Conservation (phyloP, 2,329 filamentous ascomycete genomes). For the Sporothrix inflata region DNA sequence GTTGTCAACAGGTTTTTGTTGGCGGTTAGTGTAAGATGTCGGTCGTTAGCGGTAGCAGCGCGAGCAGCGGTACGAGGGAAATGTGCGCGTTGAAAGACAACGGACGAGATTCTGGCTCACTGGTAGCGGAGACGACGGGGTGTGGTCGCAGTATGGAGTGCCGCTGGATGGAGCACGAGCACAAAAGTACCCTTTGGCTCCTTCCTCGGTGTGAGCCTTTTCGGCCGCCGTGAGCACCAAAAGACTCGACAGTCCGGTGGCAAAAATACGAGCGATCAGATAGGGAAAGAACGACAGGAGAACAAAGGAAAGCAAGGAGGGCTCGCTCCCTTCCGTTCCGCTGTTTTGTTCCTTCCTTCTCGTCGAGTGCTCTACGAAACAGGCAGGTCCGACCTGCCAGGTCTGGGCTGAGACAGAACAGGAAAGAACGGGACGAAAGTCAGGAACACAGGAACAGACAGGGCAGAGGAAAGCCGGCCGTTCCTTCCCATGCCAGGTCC, state of each 20-base stretch:
- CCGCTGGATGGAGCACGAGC: background rate
- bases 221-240: conserved; percentile 8
- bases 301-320: background rate
- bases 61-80: conserved; percentile 15
- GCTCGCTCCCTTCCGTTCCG: background rate
- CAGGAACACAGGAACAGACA: background rate
- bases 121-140: too few species aligned
- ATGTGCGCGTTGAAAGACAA: background rate
- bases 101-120: too few species aligned
- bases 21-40: conserved; percentile 25
- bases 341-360: conserved; percentile 1
- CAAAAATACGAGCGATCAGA: conserved; percentile 16
- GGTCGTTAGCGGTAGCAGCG: conserved; percentile 11
- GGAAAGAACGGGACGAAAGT: background rate
- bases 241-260: conserved; percentile 14
- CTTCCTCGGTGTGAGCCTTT: too few species aligned
- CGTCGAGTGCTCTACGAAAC: background rate
- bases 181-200: too few species aligned
- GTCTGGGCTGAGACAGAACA: background rate
- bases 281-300: conserved; percentile 2
- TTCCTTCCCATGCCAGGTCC: conserved; percentile 1
- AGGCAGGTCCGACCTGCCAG: conserved; percentile 10
- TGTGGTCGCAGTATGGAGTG: conserved; percentile 20
- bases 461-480: background rate
- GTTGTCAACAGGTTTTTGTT: conserved; percentile 27